Percentiles rank a stretch among this genome's conserved stretches.
Evolutionary conservation across 305 asterid genomes (phyloP).

Genomic region (Solanum chacoense): DNA sequence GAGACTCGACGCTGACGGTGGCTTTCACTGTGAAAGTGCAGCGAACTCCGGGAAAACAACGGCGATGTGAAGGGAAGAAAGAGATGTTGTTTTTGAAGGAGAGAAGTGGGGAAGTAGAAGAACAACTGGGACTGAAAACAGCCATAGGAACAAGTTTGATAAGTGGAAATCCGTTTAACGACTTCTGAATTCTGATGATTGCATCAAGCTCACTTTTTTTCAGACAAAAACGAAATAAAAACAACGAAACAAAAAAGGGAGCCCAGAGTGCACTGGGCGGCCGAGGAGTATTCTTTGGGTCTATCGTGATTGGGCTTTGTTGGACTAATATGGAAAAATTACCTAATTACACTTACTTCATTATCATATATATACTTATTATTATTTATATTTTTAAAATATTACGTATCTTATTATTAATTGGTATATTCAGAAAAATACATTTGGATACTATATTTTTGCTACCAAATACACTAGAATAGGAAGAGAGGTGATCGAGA

Average conservation of each 20-base stretch:
- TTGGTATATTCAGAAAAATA: too few relatives aligned
- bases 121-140: slow-evolving; percentile 28
- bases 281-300: neutral
- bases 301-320: neutral
- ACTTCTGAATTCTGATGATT: neutral
- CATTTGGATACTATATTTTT: too few relatives aligned
- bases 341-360: too few relatives aligned
- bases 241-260: neutral
- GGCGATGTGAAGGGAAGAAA: slow-evolving; percentile 16
- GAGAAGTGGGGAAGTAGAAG: slow-evolving; percentile 11
- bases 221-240: too few relatives aligned
- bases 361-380: too few relatives aligned
- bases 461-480: neutral
- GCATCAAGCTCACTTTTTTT: neutral
- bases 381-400: too few relatives aligned
- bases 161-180: neutral
- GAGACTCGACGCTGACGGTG: slow-evolving; percentile 43
- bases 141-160: slow-evolving; percentile 35
- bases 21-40: slow-evolving; percentile 28
- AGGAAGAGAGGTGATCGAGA: neutral
- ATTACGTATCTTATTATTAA: too few relatives aligned
- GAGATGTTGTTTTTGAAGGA: slow-evolving; percentile 19
- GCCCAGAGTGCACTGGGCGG: neutral
- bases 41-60: slow-evolving; percentile 15
- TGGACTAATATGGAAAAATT: neutral